phyloP scores from a whole-genome alignment of 768 basidiomycete species.

The Kwoniella europaea region DNA sequence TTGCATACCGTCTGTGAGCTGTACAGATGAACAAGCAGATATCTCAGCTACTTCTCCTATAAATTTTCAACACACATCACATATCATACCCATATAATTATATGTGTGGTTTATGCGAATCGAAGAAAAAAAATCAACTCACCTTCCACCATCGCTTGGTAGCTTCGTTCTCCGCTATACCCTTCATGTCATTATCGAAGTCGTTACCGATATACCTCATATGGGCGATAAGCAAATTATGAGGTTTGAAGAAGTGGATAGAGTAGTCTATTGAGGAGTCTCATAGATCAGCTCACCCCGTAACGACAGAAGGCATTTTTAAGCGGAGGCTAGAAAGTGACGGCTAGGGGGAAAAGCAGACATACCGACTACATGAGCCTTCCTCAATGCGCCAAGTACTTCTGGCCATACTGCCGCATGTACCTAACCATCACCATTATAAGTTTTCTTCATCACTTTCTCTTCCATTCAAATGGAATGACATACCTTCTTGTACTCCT shows the following conservation, averaged over 20 bases:
- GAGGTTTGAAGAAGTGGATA: slow-evolving; percentile 69
- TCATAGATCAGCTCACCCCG: background rate
- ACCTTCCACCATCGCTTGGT: slow-evolving; percentile 79
- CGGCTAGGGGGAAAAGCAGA: background rate
- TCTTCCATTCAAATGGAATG: too few species aligned
- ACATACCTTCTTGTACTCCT: slow-evolving; percentile 59
- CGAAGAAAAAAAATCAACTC: slow-evolving; percentile 17
- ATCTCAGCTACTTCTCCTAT: background rate
- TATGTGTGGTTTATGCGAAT: too few species aligned
- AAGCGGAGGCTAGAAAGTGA: too few species aligned
- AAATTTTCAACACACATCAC: too few species aligned
- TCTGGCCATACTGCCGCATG: slow-evolving; percentile 73
- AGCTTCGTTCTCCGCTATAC: slow-evolving; percentile 68
- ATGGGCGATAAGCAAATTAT: slow-evolving; percentile 70
- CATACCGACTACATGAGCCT: slow-evolving; percentile 65
- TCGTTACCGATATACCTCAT: slow-evolving; percentile 76
- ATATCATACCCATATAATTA: too few species aligned
- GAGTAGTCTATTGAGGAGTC: slow-evolving; percentile 66
- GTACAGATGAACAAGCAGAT: background rate
- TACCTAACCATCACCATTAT: slow-evolving; percentile 21
- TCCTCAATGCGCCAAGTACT: slow-evolving; percentile 69
- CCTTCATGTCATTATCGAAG: slow-evolving; percentile 70
- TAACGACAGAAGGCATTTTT: too few species aligned
- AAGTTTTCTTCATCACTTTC: background rate
- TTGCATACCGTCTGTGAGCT: slow-evolving; percentile 70